Base-by-base conservation (phyloP, 192 early-diverging fungal species). In the Cetraspora pellucida region DNA sequence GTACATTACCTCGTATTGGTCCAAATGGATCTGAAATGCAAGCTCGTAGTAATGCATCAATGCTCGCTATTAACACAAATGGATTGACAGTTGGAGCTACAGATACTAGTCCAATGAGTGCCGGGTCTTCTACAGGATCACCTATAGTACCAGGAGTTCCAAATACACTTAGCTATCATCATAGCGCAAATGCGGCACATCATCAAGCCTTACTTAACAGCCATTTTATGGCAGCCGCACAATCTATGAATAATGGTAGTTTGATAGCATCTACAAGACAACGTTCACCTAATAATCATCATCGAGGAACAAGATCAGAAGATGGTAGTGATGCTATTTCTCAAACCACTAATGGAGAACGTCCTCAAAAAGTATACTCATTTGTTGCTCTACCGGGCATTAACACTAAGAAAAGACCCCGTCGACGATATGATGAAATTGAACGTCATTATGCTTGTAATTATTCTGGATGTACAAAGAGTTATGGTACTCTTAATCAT, bases 401-500 rank as follows among this genome's bases (percentile, higher is more conserved):
- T 28, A 85, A 86, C 75, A 82, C 82, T 55, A 87, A 84, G 49
- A 91, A 91, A 66, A 65, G 89, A 37, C 89, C 88, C 14, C 82
- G 89, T 21, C 71, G 89, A 37, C 67, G 85, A 31, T 91, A 86
- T 63, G 89, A 91, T 79, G 89, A 91, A 73, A 88, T 91, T 74
- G 89, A 91, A 64, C 87, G 89, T 31, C 79, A 87, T 19, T 91
- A 91, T 68, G 78, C 80, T 46, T 91, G 89, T 81, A 89, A 82
- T 63, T 87, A 78, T 81, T 67, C 72, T 2, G 87, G 82, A 16
- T 91, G 89, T 55, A 81, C 81, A 28, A 91, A 91, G 73, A 81
- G 84, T 11, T 91, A 91, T 77, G 89, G 89, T 14, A 91, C 89
- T 25, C 77, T 91, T 11, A 91, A 91, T 77, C 89, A 91, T 58